Percentiles rank a stretch among this genome's conserved stretches.
phyloP scores from a whole-genome alignment of 768 basidiomycete genomes.

The Suillus americanus region DNA sequence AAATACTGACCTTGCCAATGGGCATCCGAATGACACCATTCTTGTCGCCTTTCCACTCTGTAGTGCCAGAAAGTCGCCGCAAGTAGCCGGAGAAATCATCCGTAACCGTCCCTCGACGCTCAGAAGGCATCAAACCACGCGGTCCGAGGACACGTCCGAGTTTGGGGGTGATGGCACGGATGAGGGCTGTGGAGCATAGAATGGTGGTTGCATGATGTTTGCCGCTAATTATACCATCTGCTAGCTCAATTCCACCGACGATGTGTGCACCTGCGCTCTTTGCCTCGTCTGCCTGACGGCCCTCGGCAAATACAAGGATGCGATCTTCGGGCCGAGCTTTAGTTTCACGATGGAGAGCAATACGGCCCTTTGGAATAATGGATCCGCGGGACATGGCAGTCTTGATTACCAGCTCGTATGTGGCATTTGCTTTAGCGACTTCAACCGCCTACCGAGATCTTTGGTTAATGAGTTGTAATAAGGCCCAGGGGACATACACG shows the following conservation, averaged over 20 bases:
- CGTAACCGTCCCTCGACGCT: slow-evolving; percentile 90
- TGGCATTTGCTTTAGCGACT: slow-evolving; percentile 70
- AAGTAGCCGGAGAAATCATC: slow-evolving; percentile 86
- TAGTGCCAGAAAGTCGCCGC: slow-evolving; percentile 71
- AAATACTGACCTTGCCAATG: slow-evolving; percentile 64
- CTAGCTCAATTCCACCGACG: slow-evolving; percentile 88
- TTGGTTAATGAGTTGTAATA: slow-evolving; percentile 6
- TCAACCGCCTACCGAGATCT: slow-evolving; percentile 67
- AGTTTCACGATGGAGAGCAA: slow-evolving; percentile 80
- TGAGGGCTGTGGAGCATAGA: slow-evolving; percentile 78
- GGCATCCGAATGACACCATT: slow-evolving; percentile 80
- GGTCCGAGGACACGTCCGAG: slow-evolving; percentile 84
- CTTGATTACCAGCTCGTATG: slow-evolving; percentile 79
- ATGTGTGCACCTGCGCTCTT: slow-evolving; percentile 84
- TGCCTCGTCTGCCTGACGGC: slow-evolving; percentile 78
- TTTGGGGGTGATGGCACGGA: slow-evolving; percentile 74
- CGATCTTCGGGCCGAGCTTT: slow-evolving; percentile 69
- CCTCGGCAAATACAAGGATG: slow-evolving; percentile 93
- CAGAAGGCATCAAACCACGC: slow-evolving; percentile 93
- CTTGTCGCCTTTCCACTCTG: slow-evolving; percentile 94
- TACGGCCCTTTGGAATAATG: slow-evolving; percentile 86
- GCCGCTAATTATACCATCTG: slow-evolving; percentile 75
- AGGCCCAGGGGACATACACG: slow-evolving; percentile 47
- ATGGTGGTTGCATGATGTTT: slow-evolving; percentile 79
- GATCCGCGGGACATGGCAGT: slow-evolving; percentile 78